Evolutionary conservation across 2,329 filamentous ascomycete species (phyloP), one percentile per base, ranked within the genome.

Genomic region (Proliferodiscus dingleyae): DNA sequence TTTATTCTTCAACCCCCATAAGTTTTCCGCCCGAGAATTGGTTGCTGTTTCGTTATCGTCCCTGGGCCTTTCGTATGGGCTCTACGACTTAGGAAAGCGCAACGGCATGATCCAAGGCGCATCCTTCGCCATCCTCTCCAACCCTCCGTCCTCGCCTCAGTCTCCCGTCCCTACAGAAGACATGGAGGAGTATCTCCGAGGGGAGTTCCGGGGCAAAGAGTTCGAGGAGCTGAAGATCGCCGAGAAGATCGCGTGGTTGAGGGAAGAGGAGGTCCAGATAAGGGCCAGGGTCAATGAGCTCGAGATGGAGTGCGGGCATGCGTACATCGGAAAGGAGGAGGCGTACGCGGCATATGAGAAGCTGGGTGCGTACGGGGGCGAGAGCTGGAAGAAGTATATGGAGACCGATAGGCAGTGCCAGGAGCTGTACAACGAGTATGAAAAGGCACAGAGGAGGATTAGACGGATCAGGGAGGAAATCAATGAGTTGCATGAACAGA

Each of bases 261-360:
- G 45, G 47, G 5, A 71, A 60, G 23, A 71, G 61, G 10, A 55
- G 49, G n/a, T 54, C 48, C 39, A 70, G 54, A 19, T 54, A 55
- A 2, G 66, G 66, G 43, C 71, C 18, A n/a, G 47, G 38, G 45
- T 50, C 22, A 33, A 26, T 15, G 45, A 43, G 3, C 43, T 50
- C 45, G 38, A 48, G 30, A 36, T 47, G 23, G 43, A 22, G 29
- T 53, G 50, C 23, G 50, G 50, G 30, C 37, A 46, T 28, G 50
- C 50, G 13, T 53, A 53, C 39, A 53, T 53, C 24, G 45, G 36
- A 26, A 50, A 50, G 28, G 50, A 53, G 28, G 42, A 53, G 19
- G 47, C 50, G 15, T 53, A 53, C 32, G 34, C 18, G 4, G 41
- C 46, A 18, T 53, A 53, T 44, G 50, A 53, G 42, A 50, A 50